phyloP scores from a whole-genome alignment of 2,329 filamentous ascomycete species.

The Colletotrichum sp. region DNA sequence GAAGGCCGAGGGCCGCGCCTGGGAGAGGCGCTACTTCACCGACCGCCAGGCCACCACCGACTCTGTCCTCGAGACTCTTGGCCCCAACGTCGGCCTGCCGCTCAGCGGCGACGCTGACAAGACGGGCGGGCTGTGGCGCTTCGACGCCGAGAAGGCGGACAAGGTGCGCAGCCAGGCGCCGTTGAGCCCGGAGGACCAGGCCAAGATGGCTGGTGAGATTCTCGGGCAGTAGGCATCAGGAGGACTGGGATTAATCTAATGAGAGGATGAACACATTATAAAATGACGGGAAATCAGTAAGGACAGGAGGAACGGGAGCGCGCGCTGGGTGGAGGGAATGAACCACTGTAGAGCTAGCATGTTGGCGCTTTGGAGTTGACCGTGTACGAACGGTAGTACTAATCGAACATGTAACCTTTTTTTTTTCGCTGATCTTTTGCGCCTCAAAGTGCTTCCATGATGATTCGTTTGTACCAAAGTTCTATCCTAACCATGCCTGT shows the following conservation, averaged over 20 bases:
- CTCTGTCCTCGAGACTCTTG: conserved; percentile 48
- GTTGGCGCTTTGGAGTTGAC: conserved; percentile 10
- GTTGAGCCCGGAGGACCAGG: conserved; percentile 54
- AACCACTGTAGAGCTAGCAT: conserved; percentile 1
- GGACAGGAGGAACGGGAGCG: background rate
- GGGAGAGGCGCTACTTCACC: conserved; percentile 87
- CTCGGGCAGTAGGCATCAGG: conserved; percentile 34
- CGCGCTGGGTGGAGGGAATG: background rate
- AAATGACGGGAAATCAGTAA: background rate
- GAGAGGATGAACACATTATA: background rate
- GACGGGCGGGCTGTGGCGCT: conserved; percentile 66
- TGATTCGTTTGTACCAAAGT: fast-evolving
- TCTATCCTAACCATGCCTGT: too few relatives aligned
- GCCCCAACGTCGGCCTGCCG: conserved; percentile 50
- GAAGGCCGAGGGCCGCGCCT: conserved; percentile 73
- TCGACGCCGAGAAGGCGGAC: conserved; percentile 58
- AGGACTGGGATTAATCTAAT: background rate
- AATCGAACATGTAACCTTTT: background rate
- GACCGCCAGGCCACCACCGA: conserved; percentile 49
- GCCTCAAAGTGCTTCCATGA: fast-evolving
- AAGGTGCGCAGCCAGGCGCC: conserved; percentile 65
- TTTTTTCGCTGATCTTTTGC: background rate
- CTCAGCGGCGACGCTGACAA: conserved; percentile 62
- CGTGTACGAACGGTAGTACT: background rate
- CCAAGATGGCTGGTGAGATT: conserved; percentile 48